phyloP scores from a whole-genome alignment of 2,329 filamentous ascomycete genomes.

The Mycosphaerella arachidis region DNA sequence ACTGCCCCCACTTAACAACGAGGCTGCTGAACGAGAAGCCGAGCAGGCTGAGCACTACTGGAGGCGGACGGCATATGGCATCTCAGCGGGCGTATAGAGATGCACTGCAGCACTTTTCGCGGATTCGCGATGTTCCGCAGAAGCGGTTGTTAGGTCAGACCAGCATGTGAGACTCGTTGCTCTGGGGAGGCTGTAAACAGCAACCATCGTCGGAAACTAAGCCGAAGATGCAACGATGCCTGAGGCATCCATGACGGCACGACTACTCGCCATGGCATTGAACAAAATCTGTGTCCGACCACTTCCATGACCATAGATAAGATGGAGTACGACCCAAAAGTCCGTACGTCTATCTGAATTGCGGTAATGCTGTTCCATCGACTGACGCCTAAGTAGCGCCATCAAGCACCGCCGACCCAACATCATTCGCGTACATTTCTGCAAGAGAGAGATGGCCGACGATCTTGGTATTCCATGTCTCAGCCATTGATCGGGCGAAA shows the following conservation, averaged over 20 bases:
- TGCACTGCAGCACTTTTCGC: background rate
- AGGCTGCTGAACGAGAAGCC: background rate
- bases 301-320: constrained; percentile 11
- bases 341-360: constrained; percentile 49
- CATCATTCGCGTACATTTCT: constrained; percentile 81
- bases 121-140: background rate
- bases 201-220: background rate
- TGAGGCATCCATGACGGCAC: background rate
- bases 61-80: background rate
- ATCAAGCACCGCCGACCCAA: constrained; percentile 74
- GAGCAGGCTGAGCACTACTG: no score
- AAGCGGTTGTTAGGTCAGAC: background rate
- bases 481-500: no score
- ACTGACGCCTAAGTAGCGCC: constrained; percentile 51
- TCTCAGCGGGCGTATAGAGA: background rate
- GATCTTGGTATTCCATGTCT: constrained; percentile 61
- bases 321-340: constrained; percentile 74
- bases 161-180: background rate
- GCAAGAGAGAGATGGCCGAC: constrained; percentile 87
- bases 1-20: background rate
- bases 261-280: background rate
- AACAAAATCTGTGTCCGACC: constrained; percentile 4
- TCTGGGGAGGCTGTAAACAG: background rate
- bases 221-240: background rate
- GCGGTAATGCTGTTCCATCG: background rate